These are phyloP conservation scores for Lizonia empirigonia DNA, from an alignment of 2,329 filamentous ascomycete species.

Conservation along the genomic window DNA sequence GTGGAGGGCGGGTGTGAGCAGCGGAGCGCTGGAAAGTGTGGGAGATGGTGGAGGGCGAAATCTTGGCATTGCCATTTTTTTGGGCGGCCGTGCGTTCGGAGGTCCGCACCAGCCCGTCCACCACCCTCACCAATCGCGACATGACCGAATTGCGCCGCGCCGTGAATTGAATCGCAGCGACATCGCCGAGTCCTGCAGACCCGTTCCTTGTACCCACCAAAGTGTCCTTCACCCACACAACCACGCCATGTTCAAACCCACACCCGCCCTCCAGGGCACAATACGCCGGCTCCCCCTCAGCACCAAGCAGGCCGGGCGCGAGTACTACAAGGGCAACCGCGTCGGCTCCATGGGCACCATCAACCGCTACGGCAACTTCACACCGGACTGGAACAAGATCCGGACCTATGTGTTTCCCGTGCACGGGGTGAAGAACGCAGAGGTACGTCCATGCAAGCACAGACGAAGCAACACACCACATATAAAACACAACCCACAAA, in stretches of 20 bases:
- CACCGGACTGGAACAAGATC: constrained; percentile 84
- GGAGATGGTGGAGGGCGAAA: constrained; percentile 22
- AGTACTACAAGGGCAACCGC: constrained; percentile 96
- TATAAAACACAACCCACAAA: too few species aligned
- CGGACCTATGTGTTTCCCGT: constrained; percentile 86
- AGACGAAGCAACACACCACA: too few species aligned
- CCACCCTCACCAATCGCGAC: not conserved
- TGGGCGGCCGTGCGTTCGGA: constrained; percentile 14
- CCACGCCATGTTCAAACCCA: constrained; percentile 66
- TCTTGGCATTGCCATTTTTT: constrained; percentile 35
- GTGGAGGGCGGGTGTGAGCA: not conserved
- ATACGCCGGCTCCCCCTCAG: constrained; percentile 80
- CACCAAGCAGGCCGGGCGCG: constrained; percentile 90
- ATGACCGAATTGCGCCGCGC: not conserved
- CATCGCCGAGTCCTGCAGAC: constrained; percentile 17
- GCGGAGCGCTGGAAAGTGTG: not conserved
- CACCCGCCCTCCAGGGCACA: constrained; percentile 68
- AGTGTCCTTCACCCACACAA: too few species aligned
- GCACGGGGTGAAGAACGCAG: constrained; percentile 61
- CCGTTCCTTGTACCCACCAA: too few species aligned
- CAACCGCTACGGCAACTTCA: constrained; percentile 81
- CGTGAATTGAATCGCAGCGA: constrained; percentile 9
- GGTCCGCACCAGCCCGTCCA: constrained; percentile 13
- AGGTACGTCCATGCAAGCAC: constrained; percentile 34
- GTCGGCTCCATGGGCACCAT: constrained; percentile 86